Evolutionary conservation across 2,329 filamentous ascomycete genomes (phyloP), one percentile per base, ranked within the genome.

Genomic region (Cytospora leucostoma): DNA sequence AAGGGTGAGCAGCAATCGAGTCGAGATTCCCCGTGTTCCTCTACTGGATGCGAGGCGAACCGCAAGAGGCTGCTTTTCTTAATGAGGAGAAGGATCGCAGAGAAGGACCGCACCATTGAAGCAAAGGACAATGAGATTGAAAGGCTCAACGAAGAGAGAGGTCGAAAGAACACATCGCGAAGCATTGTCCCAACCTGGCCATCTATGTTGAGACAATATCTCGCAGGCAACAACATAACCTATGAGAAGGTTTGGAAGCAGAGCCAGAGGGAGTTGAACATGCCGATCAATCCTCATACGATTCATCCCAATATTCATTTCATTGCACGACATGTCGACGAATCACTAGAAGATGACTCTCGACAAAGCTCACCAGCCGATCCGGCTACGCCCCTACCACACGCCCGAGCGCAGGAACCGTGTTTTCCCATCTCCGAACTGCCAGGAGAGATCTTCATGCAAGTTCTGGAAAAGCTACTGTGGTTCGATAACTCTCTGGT

Each of bases 221-320:
- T 21, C 1, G 34, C 10, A 4, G 35, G 35, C 27, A 34, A 11
- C 17, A 17, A 13, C 7, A 6, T 15, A 17, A 17, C 17, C 7
- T 65, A 58, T 44, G 13, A 50, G 3, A 50, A 8, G 1, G 56
- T 33, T 2, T 65, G 64, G 64, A 57, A 57, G 5, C 32, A 21
- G 7, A 47, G n/a, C 21, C 44, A 65, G 7, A 15, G 32, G 4
- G 37, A 58, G 12, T 34, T 59, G 13, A 65, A 65, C 4, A 65
- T 65, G 52, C 8, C 56, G 1, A n/a, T 55, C n/a, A 34, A 50
- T 1, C 19, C 5, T 35, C 10, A 15, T 2, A 55, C 27, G 13
- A 6, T 35, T 2, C 63, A 65, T 35, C 63, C 63, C 2, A 47
- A 50, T 6, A n/a, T 63, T 13, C 51, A 17, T 12, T 37, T 63